phyloP scores from a whole-genome alignment of 2,329 filamentous ascomycete genomes.

The Kalaharituber pfeilii region DNA sequence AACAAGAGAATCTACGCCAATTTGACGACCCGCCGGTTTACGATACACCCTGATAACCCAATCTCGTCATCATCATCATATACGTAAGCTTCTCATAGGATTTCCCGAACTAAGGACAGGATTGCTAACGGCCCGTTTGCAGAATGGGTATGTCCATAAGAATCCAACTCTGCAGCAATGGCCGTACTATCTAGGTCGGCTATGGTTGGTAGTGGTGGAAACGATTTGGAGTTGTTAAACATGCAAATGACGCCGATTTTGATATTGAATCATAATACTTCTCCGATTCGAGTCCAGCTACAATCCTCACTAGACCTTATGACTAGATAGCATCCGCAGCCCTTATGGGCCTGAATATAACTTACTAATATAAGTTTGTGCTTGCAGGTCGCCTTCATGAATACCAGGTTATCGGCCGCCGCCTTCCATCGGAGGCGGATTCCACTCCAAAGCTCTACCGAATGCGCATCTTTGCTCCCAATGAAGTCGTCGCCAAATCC shows the following conservation, averaged over 20 bases:
- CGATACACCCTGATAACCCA: not conserved
- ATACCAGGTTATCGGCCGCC: conserved; percentile 99
- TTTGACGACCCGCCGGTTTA: not conserved
- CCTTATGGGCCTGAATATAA: not conserved
- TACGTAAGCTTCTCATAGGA: not conserved
- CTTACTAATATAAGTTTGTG: not conserved
- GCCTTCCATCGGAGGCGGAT: conserved; percentile 94
- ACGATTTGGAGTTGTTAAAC: not conserved
- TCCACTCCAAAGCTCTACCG: conserved; percentile 97
- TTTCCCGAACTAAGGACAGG: not conserved
- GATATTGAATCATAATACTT: no score
- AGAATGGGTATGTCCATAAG: conserved; percentile 2
- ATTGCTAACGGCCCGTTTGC: not conserved
- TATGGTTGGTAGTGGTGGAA: not conserved
- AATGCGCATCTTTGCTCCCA: conserved; percentile 99
- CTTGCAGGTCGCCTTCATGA: conserved; percentile 92
- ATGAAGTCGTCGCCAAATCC: conserved; percentile 96
- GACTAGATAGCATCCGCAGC: no score
- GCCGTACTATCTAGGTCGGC: no score
- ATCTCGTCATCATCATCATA: not conserved
- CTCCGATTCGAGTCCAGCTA: no score
- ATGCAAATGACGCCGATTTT: no score
- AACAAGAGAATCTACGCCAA: not conserved
- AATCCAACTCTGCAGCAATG: no score
- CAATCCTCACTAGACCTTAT: no score